phyloP scores from a whole-genome alignment of 805 yeast species.

The Wickerhamiella spandovensis region DNA sequence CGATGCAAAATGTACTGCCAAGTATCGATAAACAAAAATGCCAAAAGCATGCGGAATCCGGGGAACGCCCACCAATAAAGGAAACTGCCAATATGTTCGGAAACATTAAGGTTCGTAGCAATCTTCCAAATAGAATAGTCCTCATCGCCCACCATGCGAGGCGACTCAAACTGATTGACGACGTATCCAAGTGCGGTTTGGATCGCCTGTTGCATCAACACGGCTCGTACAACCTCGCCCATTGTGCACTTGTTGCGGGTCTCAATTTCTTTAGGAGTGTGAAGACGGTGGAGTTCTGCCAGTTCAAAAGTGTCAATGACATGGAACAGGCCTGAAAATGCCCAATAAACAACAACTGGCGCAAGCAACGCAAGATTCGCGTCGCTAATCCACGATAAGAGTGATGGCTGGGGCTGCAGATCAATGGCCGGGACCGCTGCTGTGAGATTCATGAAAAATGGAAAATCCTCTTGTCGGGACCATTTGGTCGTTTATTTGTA shows the following conservation, averaged over 20 bases:
- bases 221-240: slow-evolving; percentile 64
- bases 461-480: not conserved
- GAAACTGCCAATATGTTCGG: slow-evolving; percentile 29
- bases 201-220: slow-evolving; percentile 67
- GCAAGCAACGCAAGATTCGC: slow-evolving; percentile 53
- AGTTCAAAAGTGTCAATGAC: slow-evolving; percentile 58
- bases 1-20: slow-evolving; percentile 94
- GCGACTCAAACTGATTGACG: slow-evolving; percentile 41
- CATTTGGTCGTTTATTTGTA: not conserved
- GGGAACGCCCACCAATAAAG: slow-evolving; percentile 57
- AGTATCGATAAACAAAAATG: slow-evolving; percentile 69
- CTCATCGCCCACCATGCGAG: slow-evolving; percentile 37
- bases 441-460: slow-evolving; percentile 1
- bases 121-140: slow-evolving; percentile 34
- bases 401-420: slow-evolving; percentile 15
- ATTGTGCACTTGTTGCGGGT: slow-evolving; percentile 63
- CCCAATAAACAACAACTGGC: slow-evolving; percentile 82
- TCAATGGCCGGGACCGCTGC: slow-evolving; percentile 1
- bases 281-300: slow-evolving; percentile 77
- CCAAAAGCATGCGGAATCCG: slow-evolving; percentile 38
- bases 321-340: slow-evolving; percentile 58
- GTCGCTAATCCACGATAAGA: slow-evolving; percentile 56
- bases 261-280: slow-evolving; percentile 76
- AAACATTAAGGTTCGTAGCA: slow-evolving; percentile 25
- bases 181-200: slow-evolving; percentile 61